Conservation (phyloP, 116 monocot species). For the Posidonia oceanica region DNA sequence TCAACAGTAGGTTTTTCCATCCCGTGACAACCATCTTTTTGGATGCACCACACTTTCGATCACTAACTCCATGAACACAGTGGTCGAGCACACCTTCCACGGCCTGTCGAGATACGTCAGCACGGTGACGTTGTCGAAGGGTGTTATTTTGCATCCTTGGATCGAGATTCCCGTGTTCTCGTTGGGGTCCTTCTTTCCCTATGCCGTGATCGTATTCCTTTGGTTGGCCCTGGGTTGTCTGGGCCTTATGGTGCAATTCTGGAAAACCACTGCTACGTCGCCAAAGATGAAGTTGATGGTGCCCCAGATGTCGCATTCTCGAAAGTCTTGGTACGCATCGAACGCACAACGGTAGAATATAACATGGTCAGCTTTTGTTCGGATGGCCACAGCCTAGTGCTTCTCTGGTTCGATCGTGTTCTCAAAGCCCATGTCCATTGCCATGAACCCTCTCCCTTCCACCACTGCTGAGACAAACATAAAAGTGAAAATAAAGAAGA, state of each 20-base stretch:
- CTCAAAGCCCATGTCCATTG: slow-evolving; percentile 25
- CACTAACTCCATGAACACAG: slow-evolving; percentile 17
- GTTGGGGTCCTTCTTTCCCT: slow-evolving; percentile 21
- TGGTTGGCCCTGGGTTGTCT: slow-evolving; percentile 13
- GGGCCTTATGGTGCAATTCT: slow-evolving; percentile 26
- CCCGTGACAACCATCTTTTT: slow-evolving; percentile 22
- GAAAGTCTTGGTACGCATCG: slow-evolving; percentile 36
- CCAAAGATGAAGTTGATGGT: slow-evolving; percentile 44
- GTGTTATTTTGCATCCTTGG: slow-evolving; percentile 6
- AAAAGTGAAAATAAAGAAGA: too few relatives aligned
- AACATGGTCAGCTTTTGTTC: slow-evolving; percentile 16
- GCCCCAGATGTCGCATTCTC: slow-evolving; percentile 31
- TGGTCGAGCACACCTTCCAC: slow-evolving; percentile 24
- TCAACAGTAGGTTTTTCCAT: background rate
- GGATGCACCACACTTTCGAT: slow-evolving; percentile 16
- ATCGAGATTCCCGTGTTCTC: slow-evolving; percentile 27
- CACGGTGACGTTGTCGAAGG: slow-evolving; percentile 12
- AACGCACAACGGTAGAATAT: slow-evolving; percentile 35
- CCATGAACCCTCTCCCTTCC: slow-evolving; percentile 23
- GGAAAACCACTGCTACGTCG: slow-evolving; percentile 25
- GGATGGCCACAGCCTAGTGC: slow-evolving; percentile 32
- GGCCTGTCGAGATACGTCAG: slow-evolving; percentile 27
- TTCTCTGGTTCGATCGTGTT: slow-evolving; percentile 31
- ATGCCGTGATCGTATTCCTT: slow-evolving; percentile 29
- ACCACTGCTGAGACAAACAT: slow-evolving; percentile 7